Evolutionary conservation across 768 basidiomycete genomes (phyloP).

Genomic region (Tulasnella sp.): DNA sequence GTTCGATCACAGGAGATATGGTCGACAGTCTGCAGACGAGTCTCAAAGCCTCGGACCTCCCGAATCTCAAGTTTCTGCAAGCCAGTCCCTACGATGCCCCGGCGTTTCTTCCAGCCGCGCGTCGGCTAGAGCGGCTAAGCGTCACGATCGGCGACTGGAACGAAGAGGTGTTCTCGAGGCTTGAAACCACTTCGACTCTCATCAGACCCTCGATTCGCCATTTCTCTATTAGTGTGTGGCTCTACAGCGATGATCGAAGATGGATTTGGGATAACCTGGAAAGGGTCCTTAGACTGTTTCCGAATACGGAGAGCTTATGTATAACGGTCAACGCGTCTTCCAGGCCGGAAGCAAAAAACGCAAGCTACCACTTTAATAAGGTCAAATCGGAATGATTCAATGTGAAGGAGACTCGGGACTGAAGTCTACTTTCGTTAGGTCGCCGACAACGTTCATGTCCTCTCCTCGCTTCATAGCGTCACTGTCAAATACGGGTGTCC

Average conservation of each 20-base stretch:
- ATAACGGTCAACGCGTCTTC: background rate
- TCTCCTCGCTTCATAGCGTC: background rate
- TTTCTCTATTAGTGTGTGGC: background rate
- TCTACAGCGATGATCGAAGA: background rate
- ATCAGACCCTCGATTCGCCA: background rate
- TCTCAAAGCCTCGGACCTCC: background rate
- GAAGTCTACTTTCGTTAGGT: background rate
- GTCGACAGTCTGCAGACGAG: background rate
- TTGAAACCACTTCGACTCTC: background rate
- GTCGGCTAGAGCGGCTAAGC: background rate
- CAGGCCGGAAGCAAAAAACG: background rate
- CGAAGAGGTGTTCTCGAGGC: background rate
- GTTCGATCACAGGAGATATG: background rate
- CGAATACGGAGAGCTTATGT: background rate
- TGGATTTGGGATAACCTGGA: background rate
- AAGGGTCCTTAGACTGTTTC: background rate
- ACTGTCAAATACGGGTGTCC: background rate
- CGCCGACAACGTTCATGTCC: background rate
- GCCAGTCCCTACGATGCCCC: background rate
- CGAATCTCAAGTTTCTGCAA: background rate
- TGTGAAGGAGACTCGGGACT: background rate
- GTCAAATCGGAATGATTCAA: background rate
- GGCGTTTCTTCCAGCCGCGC: background rate
- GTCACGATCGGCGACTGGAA: background rate
- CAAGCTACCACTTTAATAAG: background rate